Base-by-base conservation (phyloP, 1,139 yeast species). In the Geotrichum reessii region DNA sequence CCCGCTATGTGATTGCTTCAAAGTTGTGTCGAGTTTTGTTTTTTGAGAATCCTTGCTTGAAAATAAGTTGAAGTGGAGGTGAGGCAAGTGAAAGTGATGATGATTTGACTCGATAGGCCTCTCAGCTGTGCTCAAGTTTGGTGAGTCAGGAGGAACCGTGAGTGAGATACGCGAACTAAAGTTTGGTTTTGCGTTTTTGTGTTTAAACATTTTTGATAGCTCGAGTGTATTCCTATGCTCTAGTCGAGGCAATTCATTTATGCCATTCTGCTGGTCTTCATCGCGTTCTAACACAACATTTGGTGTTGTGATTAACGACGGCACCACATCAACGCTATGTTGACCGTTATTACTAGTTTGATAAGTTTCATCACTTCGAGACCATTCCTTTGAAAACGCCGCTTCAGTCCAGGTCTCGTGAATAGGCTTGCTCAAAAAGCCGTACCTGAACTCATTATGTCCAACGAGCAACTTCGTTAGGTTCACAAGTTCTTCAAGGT, bases 371-470 rank as follows among this genome's bases (percentile, higher is more conserved):
- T 46, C 19, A 37, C 17, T 3, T 25, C 27, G 37, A 25, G 50
- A 37, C 27, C 7, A 24, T 9, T 33, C 42, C 22, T 19, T 25
- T n/a, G 52, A 40, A 12, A 19, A 19, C 37, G 28, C 37, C 17
- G 31, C 24, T 0, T 75, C 74, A 1, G 79, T 78, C 72, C 78
- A 75, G 47, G 75, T 78, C n/a, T 73, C 74, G 60, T 74, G 74
- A 11, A 79, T 63, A 0, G 82, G 78, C 12, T 82, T 71, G 52
- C 81, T 75, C 56, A 80, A 66, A 63, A 79, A 79, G 3, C 83
- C 82, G 63, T 78, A 79, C 61, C 77, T 75, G 64, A 80, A 79
- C 61, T 75, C 78, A 58, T 76, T 74, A 14, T 76, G 78, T 27
- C 83, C 83, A 28, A 78, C 80, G 6, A 80, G 65, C 12, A 76